phyloP scores from a whole-genome alignment of 306 rosid genomes.

The Cucumis melo region DNA sequence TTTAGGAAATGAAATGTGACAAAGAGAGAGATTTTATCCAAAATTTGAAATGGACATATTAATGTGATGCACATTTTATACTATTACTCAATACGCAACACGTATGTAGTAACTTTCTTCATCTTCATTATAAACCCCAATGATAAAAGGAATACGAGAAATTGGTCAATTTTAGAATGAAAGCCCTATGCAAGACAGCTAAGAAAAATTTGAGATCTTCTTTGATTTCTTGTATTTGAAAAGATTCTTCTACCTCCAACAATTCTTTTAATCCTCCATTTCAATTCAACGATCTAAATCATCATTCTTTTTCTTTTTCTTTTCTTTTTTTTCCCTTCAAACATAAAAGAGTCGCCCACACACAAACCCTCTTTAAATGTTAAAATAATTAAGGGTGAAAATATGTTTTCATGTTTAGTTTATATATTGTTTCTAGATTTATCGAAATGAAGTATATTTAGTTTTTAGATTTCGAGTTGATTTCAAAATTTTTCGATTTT shows the following conservation, averaged over 20 bases:
- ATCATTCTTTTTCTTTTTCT: neutral
- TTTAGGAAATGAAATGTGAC: neutral
- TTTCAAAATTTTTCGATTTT: no score
- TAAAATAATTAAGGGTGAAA: no score
- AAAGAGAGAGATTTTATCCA: neutral
- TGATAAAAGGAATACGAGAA: neutral
- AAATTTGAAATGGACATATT: neutral
- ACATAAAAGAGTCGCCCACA: neutral
- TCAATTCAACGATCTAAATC: neutral
- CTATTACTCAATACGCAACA: neutral
- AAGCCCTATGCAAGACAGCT: neutral
- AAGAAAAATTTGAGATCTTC: neutral
- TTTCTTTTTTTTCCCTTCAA: no score
- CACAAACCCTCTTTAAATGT: no score
- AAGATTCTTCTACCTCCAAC: neutral
- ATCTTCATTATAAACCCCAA: neutral
- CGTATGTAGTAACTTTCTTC: neutral
- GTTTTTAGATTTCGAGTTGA: no score
- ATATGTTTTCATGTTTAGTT: no score
- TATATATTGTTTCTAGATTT: no score
- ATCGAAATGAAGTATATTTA: no score
- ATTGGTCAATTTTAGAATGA: slow-evolving; percentile 1
- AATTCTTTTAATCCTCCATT: neutral
- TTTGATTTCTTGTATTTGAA: neutral
- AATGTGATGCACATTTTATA: neutral